Conservation (phyloP, 1,139 yeast genomes). For the Diutina sp. region DNA sequence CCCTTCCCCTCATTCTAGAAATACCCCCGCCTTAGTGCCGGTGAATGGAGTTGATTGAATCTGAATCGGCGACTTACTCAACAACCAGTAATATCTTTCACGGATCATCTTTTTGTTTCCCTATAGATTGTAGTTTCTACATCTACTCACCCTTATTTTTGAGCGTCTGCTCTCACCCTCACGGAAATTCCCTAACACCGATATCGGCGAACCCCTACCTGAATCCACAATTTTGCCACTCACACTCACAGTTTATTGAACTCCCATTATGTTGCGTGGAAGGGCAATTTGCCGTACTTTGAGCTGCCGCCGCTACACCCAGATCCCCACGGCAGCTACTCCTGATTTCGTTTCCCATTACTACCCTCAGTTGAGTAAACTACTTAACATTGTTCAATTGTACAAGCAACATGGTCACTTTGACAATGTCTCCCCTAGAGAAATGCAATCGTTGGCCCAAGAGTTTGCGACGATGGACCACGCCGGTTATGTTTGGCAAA, state of each 20-base stretch:
- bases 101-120: not conserved
- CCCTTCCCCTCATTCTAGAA: not conserved
- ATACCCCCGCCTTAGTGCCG: not conserved
- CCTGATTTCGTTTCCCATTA: not conserved
- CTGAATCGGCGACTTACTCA: not conserved
- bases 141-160: too few species aligned
- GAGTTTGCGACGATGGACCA: not conserved
- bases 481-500: not conserved
- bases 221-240: not conserved
- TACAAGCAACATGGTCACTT: not conserved
- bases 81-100: too few species aligned
- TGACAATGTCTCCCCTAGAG: not conserved
- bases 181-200: not conserved
- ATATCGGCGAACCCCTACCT: not conserved
- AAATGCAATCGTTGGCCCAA: not conserved
- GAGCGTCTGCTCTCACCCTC: not conserved
- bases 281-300: not conserved
- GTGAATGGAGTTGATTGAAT: too few species aligned
- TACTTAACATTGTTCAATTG: not conserved
- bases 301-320: not conserved
- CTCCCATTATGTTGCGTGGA: not conserved
- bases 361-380: not conserved
- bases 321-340: not conserved
- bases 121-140: not conserved
- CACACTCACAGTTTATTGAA: not conserved